A percentile compares a stretch with the other conserved stretches of the same genome.
phyloP scores from a whole-genome alignment of 805 yeast species.

The Yarrowia sp. region DNA sequence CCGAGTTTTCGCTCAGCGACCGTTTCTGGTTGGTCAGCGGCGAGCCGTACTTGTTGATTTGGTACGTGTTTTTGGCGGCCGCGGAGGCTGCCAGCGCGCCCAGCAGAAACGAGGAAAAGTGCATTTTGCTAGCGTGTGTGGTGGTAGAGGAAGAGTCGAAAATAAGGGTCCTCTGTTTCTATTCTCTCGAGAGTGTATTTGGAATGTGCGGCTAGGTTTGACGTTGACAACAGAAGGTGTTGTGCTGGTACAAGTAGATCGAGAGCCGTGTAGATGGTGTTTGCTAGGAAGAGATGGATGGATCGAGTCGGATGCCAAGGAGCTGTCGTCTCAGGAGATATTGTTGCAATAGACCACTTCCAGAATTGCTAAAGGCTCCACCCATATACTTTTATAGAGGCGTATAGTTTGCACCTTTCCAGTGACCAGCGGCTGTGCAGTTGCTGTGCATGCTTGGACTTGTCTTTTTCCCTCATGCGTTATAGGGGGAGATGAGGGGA shows the following conservation, averaged over 20 bases:
- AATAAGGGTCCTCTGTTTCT: neutral
- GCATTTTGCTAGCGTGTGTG: neutral
- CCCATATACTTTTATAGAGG: conserved; percentile 13
- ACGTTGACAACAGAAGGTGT: neutral
- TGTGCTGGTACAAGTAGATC: too few relatives aligned
- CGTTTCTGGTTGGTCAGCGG: conserved; percentile 29
- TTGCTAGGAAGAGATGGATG: too few relatives aligned
- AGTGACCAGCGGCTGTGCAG: conserved; percentile 31
- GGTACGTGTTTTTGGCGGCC: conserved; percentile 30
- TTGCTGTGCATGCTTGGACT: conserved; percentile 35
- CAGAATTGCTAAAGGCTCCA: conserved; percentile 6
- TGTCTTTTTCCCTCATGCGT: conserved; percentile 25
- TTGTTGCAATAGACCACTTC: neutral
- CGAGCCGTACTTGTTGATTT: conserved; percentile 36
- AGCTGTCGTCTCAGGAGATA: neutral
- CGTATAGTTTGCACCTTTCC: conserved; percentile 1
- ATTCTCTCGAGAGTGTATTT: neutral
- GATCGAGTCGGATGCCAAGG: too few relatives aligned
- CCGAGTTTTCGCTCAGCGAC: conserved; percentile 20
- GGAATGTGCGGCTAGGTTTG: conserved; percentile 16
- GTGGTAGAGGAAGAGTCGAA: conserved; percentile 1
- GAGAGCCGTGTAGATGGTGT: too few relatives aligned
- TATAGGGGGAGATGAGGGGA: neutral
- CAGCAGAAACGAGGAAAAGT: conserved; percentile 26
- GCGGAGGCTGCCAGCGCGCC: conserved; percentile 18